Conservation (phyloP, 176 grass and related monocot species). For the Bonia amplexicaulis region DNA sequence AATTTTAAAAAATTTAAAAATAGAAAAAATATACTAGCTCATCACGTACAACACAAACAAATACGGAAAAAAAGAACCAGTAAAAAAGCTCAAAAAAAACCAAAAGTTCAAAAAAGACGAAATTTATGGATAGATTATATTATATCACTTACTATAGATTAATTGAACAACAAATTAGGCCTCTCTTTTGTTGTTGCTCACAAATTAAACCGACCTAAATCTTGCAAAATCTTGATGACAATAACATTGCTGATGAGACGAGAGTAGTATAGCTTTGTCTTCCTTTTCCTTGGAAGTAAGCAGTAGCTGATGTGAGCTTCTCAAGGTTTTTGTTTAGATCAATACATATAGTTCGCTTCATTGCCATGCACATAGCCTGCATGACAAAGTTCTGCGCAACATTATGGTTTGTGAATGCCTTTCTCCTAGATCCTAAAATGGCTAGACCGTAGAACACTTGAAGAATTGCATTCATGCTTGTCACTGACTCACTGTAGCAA, state of each 20-base stretch:
- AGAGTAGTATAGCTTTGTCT: not conserved
- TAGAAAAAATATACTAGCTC: no score
- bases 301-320: slow-evolving; percentile 15
- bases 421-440: not conserved
- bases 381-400: not conserved
- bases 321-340: not conserved
- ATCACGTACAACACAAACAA: no score
- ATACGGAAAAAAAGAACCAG: no score
- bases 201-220: not conserved
- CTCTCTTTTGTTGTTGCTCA: not conserved
- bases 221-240: slow-evolving; percentile 16
- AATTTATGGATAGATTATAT: no score
- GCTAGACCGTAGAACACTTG: slow-evolving; percentile 30
- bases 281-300: slow-evolving; percentile 1
- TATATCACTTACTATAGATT: not conserved
- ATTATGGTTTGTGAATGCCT: slow-evolving; percentile 21
- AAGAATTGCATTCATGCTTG: slow-evolving; percentile 13
- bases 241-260: not conserved
- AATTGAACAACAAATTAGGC: not conserved
- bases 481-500: not conserved
- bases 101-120: no score
- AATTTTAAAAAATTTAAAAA: no score
- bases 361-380: not conserved
- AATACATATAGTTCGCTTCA: not conserved
- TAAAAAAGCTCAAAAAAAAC: no score